These are phyloP conservation scores for Tricholoma sp. DNA, from an alignment of 768 basidiomycete species.

Conservation along the genomic window DNA sequence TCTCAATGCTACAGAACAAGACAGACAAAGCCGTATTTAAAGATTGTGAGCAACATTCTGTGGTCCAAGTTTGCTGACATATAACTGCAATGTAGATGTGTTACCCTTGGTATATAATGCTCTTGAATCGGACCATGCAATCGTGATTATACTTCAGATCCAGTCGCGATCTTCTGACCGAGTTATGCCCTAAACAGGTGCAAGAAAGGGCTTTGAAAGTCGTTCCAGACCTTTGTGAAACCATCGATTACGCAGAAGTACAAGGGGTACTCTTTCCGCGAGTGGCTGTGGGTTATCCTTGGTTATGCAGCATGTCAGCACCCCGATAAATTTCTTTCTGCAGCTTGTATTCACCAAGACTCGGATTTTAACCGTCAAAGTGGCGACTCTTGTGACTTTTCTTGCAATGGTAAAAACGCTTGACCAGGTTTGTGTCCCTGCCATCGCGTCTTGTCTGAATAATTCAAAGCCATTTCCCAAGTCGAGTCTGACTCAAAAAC, in stretches of 20 bases:
- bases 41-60: conserved; percentile 59
- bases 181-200: conserved; percentile 44
- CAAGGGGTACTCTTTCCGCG: conserved; percentile 87
- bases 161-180: neutral
- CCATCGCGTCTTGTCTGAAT: neutral
- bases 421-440: conserved; percentile 58
- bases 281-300: conserved; percentile 64
- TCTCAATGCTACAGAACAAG: conserved; percentile 82
- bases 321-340: conserved; percentile 3
- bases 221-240: conserved; percentile 87
- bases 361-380: conserved; percentile 84
- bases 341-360: conserved; percentile 94
- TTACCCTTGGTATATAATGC: conserved; percentile 94
- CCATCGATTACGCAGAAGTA: conserved; percentile 92
- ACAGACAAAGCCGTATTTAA: conserved; percentile 82
- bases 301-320: neutral
- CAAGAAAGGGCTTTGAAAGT: conserved; percentile 85
- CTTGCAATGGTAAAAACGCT: conserved; percentile 83
- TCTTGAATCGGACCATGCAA: conserved; percentile 89
- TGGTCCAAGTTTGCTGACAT: neutral
- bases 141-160: conserved; percentile 40
- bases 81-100: conserved; percentile 61
- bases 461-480: conserved; percentile 20
- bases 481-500: conserved; percentile 88
- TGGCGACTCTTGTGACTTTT: conserved; percentile 81